Conservation (phyloP, 805 yeast genomes). For the Teunomyces cretensis region DNA sequence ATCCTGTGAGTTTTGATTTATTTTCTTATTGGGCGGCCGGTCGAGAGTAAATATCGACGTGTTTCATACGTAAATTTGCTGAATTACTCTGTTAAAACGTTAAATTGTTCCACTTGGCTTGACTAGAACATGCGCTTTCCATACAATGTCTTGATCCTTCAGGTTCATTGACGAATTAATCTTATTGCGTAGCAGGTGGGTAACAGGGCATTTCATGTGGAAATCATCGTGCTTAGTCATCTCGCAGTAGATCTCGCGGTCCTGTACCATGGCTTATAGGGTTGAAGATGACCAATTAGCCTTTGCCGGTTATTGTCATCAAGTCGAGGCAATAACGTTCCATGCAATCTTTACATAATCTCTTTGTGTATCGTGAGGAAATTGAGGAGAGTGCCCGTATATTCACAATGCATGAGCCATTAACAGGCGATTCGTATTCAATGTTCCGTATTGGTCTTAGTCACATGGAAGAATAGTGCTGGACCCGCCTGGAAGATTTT, state of each 20-base stretch:
- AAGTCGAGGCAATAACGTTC: conserved; percentile 1
- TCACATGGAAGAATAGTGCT: conserved; percentile 1
- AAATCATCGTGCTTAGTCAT: not conserved
- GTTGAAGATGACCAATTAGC: not conserved
- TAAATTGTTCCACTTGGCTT: too few species aligned
- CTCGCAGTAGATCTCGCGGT: not conserved
- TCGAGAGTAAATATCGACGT: not conserved
- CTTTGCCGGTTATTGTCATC: not conserved
- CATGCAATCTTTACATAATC: not conserved
- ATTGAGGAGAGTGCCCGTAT: not conserved
- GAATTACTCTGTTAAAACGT: not conserved
- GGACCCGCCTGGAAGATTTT: not conserved
- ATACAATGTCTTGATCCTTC: too few species aligned
- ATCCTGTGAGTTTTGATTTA: conserved; percentile 2
- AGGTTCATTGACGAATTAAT: too few species aligned
- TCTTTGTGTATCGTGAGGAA: not conserved
- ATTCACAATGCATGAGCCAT: not conserved
- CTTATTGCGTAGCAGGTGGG: too few species aligned
- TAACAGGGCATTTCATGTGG: too few species aligned
- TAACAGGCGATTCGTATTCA: not conserved
- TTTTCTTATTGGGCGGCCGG: not conserved
- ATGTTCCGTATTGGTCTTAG: not conserved
- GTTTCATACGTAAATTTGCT: conserved; percentile 1
- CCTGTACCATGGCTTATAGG: not conserved
- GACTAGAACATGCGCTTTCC: too few species aligned